Evolutionary conservation across 2,329 filamentous ascomycete species (phyloP), one percentile per base, ranked within the genome.

Genomic region (Pseudogymnoascus destructans): DNA sequence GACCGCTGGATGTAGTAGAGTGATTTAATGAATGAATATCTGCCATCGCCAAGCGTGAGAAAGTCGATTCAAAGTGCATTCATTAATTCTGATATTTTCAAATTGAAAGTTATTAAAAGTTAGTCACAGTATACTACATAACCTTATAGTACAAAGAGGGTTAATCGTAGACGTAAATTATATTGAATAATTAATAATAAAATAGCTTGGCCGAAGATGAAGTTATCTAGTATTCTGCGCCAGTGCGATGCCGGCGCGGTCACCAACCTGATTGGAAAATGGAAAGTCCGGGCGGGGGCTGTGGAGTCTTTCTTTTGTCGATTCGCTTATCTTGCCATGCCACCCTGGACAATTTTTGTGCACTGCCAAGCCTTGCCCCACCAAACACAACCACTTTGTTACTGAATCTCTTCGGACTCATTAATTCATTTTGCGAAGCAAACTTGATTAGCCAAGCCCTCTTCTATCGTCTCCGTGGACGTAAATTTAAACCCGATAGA

Each of bases 261-360:
- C 23, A 30, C 25, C n/a, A 30, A 9, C 3, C 23, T 52, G 46
- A 52, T 52, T 52, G 46, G 42, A 25, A 38, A 52, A 17, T 10
- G n/a, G n/a, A 30, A 52, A 30, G 46, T 52, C 46, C 19, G 46
- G 46, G 46, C 46, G 19, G 46, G 46, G 46, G 46, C 46, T 52
- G 46, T 52, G 46, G 46, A 52, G 46, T 30, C 46, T 52, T 52
- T 17, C 1, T 8, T 8, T 52, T 30, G 46, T 52, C 46, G 46
- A 52, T 52, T 52, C 46, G 46, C 46, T 52, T 52, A 52, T 52
- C 46, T 52, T 32, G 46, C 46, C 46, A 52, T 52, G 46, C 46
- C 46, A 52, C 25, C 46, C 46, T 52, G 46, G 46, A 30, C 46
- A 52, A 52, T 52, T 52, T 52, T 32, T 52, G 10, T 52, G 19